Evolutionary conservation across 768 basidiomycete species (phyloP), one percentile per base, ranked within the genome.

Genomic region (Naganishia antarctica): DNA sequence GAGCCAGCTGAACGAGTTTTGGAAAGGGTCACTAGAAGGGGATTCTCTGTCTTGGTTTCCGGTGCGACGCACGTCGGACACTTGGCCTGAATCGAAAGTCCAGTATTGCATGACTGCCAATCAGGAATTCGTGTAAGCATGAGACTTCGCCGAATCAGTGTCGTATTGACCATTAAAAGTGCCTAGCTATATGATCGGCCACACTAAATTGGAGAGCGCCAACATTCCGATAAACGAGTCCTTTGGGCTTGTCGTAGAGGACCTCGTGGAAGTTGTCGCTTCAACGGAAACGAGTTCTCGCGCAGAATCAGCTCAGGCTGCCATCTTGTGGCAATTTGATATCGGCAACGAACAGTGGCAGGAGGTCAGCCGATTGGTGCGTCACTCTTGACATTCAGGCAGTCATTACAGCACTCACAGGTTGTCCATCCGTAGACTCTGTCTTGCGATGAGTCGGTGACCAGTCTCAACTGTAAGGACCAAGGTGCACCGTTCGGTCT

Each of bases 1-100:
- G 47, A 34, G 26, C 28, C 23, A 40, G 2, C 31, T 32, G 16
- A 28, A 61, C 44, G 60, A 61, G n/a, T 47, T 61, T 18, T 66
- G 60, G 60, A 49, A 23, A 37, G 61, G 53, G 23, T 40, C 21
- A 5, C n/a, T 41, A 11, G 15, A 37, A 1, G 32, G 32, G 18
- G 47, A 40, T 11, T n/a, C 11, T 21, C 37, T 50, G 11, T 40
- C 49, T 29, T 63, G 37, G 50, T 40, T 21, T 8, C 28, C 21
- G 9, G 4, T 45, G 31, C 37, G 43, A 11, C 48, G 28, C 26
- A 13, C 26, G 37, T 47, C 26, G 18, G 51, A 44, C 18, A 1
- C 13, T 45, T 63, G 23, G 49, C 62, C 46, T 9, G 40, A 28
- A 26, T 29, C 18, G 25, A 41, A 29, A 46, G 34, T 16, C 25